Evolutionary conservation across 371 early-diverging fungal genomes (phyloP), one percentile per base, ranked within the genome.

Genomic region (Vairimorpha apis): DNA sequence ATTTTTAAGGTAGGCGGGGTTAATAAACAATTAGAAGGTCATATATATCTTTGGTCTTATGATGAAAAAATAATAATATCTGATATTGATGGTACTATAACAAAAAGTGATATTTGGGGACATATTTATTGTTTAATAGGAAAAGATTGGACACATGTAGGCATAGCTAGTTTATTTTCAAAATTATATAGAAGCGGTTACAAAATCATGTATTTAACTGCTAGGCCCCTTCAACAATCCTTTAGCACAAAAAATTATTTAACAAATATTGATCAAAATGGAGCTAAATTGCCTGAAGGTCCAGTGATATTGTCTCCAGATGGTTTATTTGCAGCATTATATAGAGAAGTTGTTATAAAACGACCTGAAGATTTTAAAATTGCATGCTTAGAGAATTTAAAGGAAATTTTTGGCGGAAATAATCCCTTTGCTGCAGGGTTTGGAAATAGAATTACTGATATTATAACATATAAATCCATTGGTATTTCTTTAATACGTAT

Each of bases 71-170:
- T 98, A 32, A 92, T 98, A 27, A 90, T 98, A 63, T 92, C 92
- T 0, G 98, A 98, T 81, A 92, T 98, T 72, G 98, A 98, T 81
- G 98, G 98, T 45, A 98, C 98, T 0, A 95, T 98, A 65, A 98
- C 98, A 43, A 96, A 96, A 79, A 83, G 75, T 60, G 98, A 98
- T 79, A 90, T 91, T 0, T 83, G 93, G 49, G 98, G 98, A 1
- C 95, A 96, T 76, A 85, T 98, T 8, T 94, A 93, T 81, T 91
- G 91, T 32, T 90, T 93, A 89, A 92, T 95, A 43, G 97, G 98
- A 33, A 90, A 88, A 79, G 98, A 98, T 83, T 97, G 95, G 95
- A 95, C 96, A 2, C 97, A 97, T 79, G 80, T 85, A 10, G 96
- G 97, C 8, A 91, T 98, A 2, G 96, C 97, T 53, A 89, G 90